Conservation (phyloP, 306 rosid species). For the Rosa persica region DNA sequence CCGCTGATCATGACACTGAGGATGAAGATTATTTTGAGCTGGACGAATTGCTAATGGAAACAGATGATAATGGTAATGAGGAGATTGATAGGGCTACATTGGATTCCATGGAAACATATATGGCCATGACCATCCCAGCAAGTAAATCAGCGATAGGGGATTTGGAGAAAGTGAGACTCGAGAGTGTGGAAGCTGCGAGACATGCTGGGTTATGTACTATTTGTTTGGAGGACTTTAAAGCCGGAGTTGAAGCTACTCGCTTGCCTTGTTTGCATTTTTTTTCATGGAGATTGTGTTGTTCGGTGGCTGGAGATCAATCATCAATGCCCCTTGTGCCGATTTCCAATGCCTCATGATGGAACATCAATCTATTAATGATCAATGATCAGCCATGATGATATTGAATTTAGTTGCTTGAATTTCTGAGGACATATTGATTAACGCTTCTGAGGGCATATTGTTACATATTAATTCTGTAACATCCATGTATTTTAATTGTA, state of each 20-base stretch:
- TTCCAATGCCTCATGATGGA: neutral
- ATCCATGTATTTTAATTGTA: neutral
- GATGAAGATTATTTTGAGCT: neutral
- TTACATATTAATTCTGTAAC: neutral
- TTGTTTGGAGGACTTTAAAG: constrained; percentile 18
- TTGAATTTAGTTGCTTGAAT: neutral
- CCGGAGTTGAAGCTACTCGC: constrained; percentile 10
- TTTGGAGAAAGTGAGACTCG: constrained; percentile 13
- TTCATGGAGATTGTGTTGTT: constrained; percentile 9
- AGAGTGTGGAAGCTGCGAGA: neutral
- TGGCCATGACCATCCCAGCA: neutral
- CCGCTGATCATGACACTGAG: neutral
- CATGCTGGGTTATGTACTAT: constrained; percentile 1
- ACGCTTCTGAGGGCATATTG: neutral
- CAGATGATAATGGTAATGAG: neutral
- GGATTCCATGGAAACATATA: neutral
- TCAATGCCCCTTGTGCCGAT: constrained; percentile 9
- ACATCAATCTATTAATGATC: neutral
- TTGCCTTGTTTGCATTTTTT: constrained; percentile 14
- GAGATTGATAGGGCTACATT: neutral
- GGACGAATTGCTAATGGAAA: neutral
- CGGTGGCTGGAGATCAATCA: constrained; percentile 8
- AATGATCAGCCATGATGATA: neutral
- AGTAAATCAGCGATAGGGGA: neutral
- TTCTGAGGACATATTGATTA: neutral